A percentile compares a stretch with the other conserved stretches of the same genome.
These are phyloP conservation scores for Fusarium bulbicola DNA, from an alignment of 2,329 filamentous ascomycete genomes.

Conservation along the genomic window DNA sequence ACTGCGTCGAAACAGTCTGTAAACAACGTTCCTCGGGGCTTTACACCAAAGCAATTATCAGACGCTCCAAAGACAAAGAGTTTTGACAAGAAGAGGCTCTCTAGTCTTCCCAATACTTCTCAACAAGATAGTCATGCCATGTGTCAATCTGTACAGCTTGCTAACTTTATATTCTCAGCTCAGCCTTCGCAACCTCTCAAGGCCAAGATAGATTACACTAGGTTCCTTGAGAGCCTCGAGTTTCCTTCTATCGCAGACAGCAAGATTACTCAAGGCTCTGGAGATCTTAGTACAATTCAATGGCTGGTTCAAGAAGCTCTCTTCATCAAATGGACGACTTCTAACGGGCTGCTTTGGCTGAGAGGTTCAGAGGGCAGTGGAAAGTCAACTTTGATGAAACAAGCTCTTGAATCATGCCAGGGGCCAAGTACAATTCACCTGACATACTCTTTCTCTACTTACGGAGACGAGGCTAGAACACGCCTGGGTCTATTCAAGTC, in stretches of 20 bases:
- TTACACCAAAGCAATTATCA: background rate
- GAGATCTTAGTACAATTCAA: too few relatives aligned
- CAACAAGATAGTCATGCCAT: background rate
- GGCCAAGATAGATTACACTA: background rate
- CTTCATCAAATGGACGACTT: background rate
- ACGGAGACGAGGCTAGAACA: background rate
- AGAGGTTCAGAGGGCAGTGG: background rate
- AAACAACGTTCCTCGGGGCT: background rate
- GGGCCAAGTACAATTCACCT: background rate
- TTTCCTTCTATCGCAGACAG: background rate
- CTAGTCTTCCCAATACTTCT: fast-evolving
- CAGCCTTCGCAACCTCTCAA: background rate
- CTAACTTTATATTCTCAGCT: background rate
- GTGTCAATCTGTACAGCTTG: fast-evolving
- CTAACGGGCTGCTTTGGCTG: background rate
- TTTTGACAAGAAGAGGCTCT: background rate
- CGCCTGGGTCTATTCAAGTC: background rate
- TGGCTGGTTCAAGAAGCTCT: background rate
- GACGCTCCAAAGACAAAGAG: background rate
- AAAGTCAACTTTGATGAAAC: constrained; percentile 2
- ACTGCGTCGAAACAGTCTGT: background rate
- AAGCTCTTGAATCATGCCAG: background rate
- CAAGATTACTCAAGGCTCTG: background rate
- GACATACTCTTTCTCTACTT: background rate
- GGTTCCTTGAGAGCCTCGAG: background rate